phyloP scores from a whole-genome alignment of 768 basidiomycete species.

The Tricholoma hemisulphureum region DNA sequence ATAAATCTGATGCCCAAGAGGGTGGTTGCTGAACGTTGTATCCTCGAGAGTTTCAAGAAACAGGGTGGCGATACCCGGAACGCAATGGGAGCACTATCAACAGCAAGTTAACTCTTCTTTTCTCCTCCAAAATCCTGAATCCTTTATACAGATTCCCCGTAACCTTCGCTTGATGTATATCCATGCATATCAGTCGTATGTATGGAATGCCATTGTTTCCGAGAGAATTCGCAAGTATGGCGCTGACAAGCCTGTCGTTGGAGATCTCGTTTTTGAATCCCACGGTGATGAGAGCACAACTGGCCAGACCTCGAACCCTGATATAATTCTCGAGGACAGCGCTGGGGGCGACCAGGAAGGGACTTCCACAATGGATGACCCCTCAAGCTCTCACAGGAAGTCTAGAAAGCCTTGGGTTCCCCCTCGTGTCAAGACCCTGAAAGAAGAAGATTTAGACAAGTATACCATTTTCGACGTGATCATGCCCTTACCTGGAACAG shows the following conservation, averaged over 20 bases:
- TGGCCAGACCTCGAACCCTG: constrained; percentile 21
- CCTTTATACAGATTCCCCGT: constrained; percentile 72
- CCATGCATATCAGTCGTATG: constrained; percentile 97
- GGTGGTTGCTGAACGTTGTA: constrained; percentile 89
- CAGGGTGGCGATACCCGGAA: constrained; percentile 76
- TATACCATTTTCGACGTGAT: constrained; percentile 93
- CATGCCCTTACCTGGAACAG: constrained; percentile 95
- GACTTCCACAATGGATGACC: constrained; percentile 18
- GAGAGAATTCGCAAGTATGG: constrained; percentile 85
- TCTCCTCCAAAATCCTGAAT: constrained; percentile 6
- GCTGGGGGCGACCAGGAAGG: constrained; percentile 32
- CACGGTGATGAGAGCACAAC: constrained; percentile 33
- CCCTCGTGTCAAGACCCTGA: constrained; percentile 74
- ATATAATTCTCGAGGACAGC: constrained; percentile 32
- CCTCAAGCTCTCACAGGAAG: constrained; percentile 30
- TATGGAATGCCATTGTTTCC: constrained; percentile 97
- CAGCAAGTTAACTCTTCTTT: constrained; percentile 47
- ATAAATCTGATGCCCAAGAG: constrained; percentile 84
- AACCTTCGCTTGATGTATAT: constrained; percentile 97
- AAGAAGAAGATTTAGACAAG: constrained; percentile 71
- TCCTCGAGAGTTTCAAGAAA: constrained; percentile 87
- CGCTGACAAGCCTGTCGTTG: constrained; percentile 68
- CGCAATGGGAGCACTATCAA: constrained; percentile 84
- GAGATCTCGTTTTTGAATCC: constrained; percentile 84
- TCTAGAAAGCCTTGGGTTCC: constrained; percentile 59